Base-by-base conservation (phyloP, 179 eudicot genomes). In the Spinacia oleracea region DNA sequence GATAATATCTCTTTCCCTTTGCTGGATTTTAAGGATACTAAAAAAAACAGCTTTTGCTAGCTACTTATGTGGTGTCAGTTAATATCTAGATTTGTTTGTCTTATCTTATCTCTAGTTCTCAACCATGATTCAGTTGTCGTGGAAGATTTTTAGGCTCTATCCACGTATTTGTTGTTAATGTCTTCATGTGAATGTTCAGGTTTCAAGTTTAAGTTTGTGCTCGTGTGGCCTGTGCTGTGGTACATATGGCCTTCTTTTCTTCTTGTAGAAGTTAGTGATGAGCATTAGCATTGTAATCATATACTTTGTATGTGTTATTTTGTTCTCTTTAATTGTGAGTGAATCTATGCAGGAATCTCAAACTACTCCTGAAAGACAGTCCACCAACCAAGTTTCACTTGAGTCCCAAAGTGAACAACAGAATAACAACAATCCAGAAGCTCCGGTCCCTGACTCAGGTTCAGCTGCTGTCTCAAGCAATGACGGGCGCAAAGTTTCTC, bases 401-500 rank as follows among this genome's bases (percentile, higher is more conserved):
- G 98, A 91, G 71, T 89, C 91, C 69, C 97, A 88, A 77, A 85
- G 83, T 77, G 85, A 84, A 75, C 89, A 79, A 65, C 81, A 84
- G 40, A 92, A 89, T 73, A 90, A 88, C 84, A 84, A 70, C 60
- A 65, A 83, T 70, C 63, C 81, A 51, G 97, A 92, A 83, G 86
- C 89, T 75, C 89, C 92, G 81, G 83, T 88, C 58, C 87, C 87
- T n/a, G 99, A 91, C 85, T 92, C 97, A 23, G 96, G 90, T 64
- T 96, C 99, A 42, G 85, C 90, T 64, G 92, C 99, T 73, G 89
- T 87, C 64, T 86, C 99, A 59, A 89, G 98, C 83, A 89, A 85
- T 81, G 98, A 92, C 75, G 90, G 88, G 72, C 89, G 92, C 79
- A 96, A 91, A 87, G 96, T 93, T 79, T 93, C 98, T 34, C 93